Conservation (phyloP, 768 basidiomycete genomes). For the Suillus variegatus region DNA sequence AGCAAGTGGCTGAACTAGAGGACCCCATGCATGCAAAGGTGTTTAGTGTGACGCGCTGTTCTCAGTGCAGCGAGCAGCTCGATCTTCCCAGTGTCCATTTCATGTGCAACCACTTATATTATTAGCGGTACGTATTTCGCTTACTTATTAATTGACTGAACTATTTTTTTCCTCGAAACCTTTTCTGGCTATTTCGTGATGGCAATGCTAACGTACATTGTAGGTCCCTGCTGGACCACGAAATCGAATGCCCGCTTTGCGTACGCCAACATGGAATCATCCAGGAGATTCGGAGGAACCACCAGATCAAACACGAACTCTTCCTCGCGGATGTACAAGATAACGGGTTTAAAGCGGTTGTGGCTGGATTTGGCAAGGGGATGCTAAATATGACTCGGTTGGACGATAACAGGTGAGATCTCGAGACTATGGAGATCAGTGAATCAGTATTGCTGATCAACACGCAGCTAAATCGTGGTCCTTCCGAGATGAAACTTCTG, state of each 20-base stretch:
- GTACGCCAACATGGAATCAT: conserved; percentile 86
- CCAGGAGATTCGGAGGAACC: conserved; percentile 85
- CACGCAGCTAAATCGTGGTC: not conserved
- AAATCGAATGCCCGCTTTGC: conserved; percentile 88
- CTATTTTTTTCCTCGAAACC: conserved; percentile 3
- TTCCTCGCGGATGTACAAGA: conserved; percentile 77
- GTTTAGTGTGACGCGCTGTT: conserved; percentile 94
- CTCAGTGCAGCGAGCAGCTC: conserved; percentile 84
- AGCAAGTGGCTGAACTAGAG: conserved; percentile 79
- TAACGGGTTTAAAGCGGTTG: conserved; percentile 69
- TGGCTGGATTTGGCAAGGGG: conserved; percentile 21
- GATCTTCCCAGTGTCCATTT: conserved; percentile 95
- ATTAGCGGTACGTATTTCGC: conserved; percentile 67
- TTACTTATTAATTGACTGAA: not conserved
- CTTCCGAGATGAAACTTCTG: not conserved
- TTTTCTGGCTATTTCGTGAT: not conserved
- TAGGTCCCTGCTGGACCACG: conserved; percentile 88
- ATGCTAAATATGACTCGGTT: too few species aligned
- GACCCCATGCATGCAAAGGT: conserved; percentile 80
- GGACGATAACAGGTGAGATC: not conserved
- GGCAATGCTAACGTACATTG: not conserved
- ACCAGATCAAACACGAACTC: conserved; percentile 75
- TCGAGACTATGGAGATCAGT: not conserved
- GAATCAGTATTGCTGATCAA: not conserved
- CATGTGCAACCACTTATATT: conserved; percentile 95